phyloP scores from a whole-genome alignment of 2,329 filamentous ascomycete genomes.

The Aspergillus alliaceus region DNA sequence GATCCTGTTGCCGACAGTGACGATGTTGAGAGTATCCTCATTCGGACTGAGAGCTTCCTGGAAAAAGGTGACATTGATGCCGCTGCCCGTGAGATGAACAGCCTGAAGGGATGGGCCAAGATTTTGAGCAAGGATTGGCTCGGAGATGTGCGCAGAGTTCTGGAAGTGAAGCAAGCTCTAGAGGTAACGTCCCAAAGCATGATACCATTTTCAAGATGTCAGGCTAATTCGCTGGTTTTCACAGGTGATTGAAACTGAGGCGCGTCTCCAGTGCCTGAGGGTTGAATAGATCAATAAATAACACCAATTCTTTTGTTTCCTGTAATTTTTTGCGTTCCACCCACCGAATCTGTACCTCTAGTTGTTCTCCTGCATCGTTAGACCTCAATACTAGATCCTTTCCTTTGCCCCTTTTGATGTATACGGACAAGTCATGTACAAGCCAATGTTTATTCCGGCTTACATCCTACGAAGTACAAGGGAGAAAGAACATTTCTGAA shows the following conservation, averaged over 20 bases:
- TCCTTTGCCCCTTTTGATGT: slow-evolving; percentile 14
- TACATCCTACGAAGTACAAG: too few species aligned
- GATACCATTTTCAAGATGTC: not conserved
- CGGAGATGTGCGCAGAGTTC: slow-evolving; percentile 80
- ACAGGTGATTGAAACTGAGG: slow-evolving; percentile 86
- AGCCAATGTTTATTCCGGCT: not conserved
- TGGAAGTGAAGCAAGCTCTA: slow-evolving; percentile 94
- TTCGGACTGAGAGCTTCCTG: slow-evolving; percentile 81
- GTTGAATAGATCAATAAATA: slow-evolving; percentile 60
- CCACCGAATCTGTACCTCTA: slow-evolving; percentile 42
- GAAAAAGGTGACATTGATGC: slow-evolving; percentile 92
- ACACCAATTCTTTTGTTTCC: slow-evolving; percentile 28
- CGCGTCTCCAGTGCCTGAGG: slow-evolving; percentile 80
- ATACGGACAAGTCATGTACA: not conserved
- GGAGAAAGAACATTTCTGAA: too few species aligned
- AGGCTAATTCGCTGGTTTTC: slow-evolving; percentile 16
- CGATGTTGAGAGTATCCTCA: slow-evolving; percentile 91
- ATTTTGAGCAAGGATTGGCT: slow-evolving; percentile 94
- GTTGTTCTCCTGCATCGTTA: slow-evolving; percentile 36
- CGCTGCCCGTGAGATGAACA: slow-evolving; percentile 93
- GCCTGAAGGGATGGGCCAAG: slow-evolving; percentile 89
- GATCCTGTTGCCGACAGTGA: slow-evolving; percentile 76
- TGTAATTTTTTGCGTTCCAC: slow-evolving; percentile 30
- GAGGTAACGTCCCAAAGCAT: slow-evolving; percentile 65
- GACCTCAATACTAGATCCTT: slow-evolving; percentile 40